Evolutionary conservation across 768 basidiomycete species (phyloP), one percentile per base, ranked within the genome.

Genomic region (Lactarius hatsudake): DNA sequence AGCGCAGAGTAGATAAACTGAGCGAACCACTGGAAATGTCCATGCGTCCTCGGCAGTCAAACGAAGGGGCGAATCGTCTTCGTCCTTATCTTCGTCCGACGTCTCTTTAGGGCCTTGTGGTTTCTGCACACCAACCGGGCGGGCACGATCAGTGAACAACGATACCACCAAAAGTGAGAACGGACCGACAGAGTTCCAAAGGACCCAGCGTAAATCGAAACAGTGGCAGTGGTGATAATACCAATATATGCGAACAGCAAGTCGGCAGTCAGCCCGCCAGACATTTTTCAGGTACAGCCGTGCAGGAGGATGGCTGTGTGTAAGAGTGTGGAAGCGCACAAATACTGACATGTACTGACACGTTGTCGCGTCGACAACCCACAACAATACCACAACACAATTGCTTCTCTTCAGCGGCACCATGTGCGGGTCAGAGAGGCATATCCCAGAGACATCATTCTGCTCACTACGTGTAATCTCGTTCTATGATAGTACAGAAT

Each of bases 1-100:
- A n/a, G 26, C 59, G 38, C 62, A 57, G 42, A 32, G 23, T 28
- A 63, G 15, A 43, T 34, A 28, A 57, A 54, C 40, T 30, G 36
- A 20, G 79, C 89, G 74, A 70, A 92, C 89, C 45, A 93, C 78
- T 26, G 91, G 91, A 70, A 93, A 90, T 30, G 90, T 72, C 84
- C 87, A 90, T 26, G 89, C 91, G 65, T 93, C 90, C 38, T 75
- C 78, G 5, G 87, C 81, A 1, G 90, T 86, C 76, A 93, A 74
- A 32, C 84, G 82, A 61, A 17, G 2, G 4, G 12, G 4, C 6
- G 42, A 30, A 48, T 87, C 86, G 12, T 86, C 84, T 55, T 90
- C 90, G 20, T 83, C 82, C 7, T 88, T 83, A 6, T 87, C 81
- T 2, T 83, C 82, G 0, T 83, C 82, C 77, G 23, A 70, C 71